These are phyloP conservation scores for Fraxinus floribunda DNA, from an alignment of 305 asterid species.

Conservation along the genomic window DNA sequence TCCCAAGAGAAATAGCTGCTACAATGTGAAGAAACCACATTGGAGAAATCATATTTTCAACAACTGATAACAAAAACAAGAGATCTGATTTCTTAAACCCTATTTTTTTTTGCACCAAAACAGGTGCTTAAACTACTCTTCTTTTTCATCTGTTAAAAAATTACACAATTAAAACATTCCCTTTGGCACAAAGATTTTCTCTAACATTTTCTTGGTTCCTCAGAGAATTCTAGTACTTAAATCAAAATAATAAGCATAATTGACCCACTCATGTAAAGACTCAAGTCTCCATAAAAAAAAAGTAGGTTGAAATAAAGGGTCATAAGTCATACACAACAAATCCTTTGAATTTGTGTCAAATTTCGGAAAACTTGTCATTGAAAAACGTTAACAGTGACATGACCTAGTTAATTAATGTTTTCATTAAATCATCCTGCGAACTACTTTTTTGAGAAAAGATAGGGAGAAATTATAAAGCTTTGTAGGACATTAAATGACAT, in stretches of 20 bases:
- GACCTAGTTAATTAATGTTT: neutral
- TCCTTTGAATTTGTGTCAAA: neutral
- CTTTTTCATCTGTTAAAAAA: neutral
- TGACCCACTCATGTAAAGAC: neutral
- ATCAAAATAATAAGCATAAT: neutral
- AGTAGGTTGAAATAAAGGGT: neutral
- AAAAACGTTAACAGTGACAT: neutral
- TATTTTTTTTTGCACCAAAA: neutral
- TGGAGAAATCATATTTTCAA: slow-evolving; percentile 20
- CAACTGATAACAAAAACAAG: neutral
- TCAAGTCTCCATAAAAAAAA: neutral
- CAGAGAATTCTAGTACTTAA: neutral
- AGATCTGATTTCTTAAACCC: neutral
- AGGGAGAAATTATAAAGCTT: neutral
- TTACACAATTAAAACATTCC: neutral
- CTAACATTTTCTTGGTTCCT: neutral
- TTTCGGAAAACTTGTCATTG: neutral
- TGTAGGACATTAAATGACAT: neutral
- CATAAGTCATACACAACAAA: neutral
- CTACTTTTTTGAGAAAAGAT: neutral
- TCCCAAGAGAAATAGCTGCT: slow-evolving; percentile 14
- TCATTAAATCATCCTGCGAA: neutral
- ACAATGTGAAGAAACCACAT: slow-evolving; percentile 17
- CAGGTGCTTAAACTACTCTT: slow-evolving; percentile 1
- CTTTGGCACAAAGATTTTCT: slow-evolving; percentile 20